Evolutionary conservation across 2,329 filamentous ascomycete species (phyloP), one percentile per base, ranked within the genome.

Genomic region (Orbilia quercus): DNA sequence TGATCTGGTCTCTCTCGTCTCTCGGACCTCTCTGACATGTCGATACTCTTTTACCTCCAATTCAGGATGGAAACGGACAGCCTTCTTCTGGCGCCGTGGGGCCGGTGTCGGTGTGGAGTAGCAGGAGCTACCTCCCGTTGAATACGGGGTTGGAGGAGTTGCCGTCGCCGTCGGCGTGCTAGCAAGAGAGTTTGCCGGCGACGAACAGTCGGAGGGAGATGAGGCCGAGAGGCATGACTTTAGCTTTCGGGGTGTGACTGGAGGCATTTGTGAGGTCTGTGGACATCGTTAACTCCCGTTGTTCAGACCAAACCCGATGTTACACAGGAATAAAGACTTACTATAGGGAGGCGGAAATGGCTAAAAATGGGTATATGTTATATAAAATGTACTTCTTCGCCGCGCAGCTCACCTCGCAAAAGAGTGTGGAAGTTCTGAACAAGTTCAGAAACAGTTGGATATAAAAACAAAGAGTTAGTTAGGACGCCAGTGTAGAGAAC

Each of bases 401-500:
- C 53, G 38, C 38, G 60, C 47, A 72, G 59, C 28, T 51, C 58
- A 59, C 60, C 40, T 73, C 22, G 38, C 60, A 73, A 73, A 73
- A 66, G 69, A 73, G 60, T 73, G 69, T 73, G 69, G 40, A 73
- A 60, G 69, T 59, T 66, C 60, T 57, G 69, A 73, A 73, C 69
- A 73, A 73, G 69, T 73, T 73, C 69, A 73, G 69, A 73, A 66
- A 57, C 69, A 73, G 69, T 73, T 73, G 69, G 69, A 66, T 73
- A 55, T 55, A 66, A 60, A 59, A 45, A 16, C 28, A 48, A 28
- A 66, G 53, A 40, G 69, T 25, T 22, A 11, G 53, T 65, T 73
- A 73, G 60, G 59, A 62, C 58, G 69, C 69, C 69, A 66, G 54
- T 51, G 23, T 73, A 54, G 58, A 64, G 36, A 72, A 20, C 55